Evolutionary conservation across 2,329 filamentous ascomycete species (phyloP).

Genomic region (Penicillium fuscoglaucum): DNA sequence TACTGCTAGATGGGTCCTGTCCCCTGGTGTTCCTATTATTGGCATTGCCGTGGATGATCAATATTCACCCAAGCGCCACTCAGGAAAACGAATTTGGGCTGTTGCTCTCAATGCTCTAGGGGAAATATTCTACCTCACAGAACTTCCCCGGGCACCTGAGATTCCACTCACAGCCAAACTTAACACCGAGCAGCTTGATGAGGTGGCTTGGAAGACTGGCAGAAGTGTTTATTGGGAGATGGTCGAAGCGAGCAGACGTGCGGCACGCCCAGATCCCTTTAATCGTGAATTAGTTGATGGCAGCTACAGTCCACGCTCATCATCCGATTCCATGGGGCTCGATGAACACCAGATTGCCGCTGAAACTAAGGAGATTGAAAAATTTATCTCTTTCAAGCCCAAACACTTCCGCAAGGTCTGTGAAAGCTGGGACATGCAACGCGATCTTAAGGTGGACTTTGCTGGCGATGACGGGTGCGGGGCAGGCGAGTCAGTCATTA

Average conservation of each 20-base stretch:
- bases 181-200: conserved; percentile 56
- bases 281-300: conserved; percentile 67
- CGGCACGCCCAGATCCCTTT: conserved; percentile 70
- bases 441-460: conserved; percentile 84
- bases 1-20: conserved; percentile 84
- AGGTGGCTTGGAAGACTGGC: conserved; percentile 76
- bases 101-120: conserved; percentile 90
- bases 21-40: conserved; percentile 89
- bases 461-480: conserved; percentile 73
- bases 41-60: conserved; percentile 79
- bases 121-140: conserved; percentile 81
- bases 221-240: conserved; percentile 78
- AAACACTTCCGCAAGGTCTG: conserved; percentile 76
- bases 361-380: conserved; percentile 80
- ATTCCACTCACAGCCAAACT: conserved; percentile 45
- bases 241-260: conserved; percentile 73
- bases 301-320: conserved; percentile 78
- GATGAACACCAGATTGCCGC: conserved; percentile 68
- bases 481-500: conserved; percentile 73
- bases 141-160: conserved; percentile 62
- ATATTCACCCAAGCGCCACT: conserved; percentile 70
- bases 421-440: conserved; percentile 88
- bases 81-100: conserved; percentile 77
- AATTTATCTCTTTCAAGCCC: conserved; percentile 70
- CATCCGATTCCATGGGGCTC: conserved; percentile 70